Percentiles rank a stretch among this genome's conserved stretches.
These are phyloP conservation scores for Neurospora crassa DNA, from an alignment of 2,329 filamentous ascomycete genomes.

Conservation along the genomic window DNA sequence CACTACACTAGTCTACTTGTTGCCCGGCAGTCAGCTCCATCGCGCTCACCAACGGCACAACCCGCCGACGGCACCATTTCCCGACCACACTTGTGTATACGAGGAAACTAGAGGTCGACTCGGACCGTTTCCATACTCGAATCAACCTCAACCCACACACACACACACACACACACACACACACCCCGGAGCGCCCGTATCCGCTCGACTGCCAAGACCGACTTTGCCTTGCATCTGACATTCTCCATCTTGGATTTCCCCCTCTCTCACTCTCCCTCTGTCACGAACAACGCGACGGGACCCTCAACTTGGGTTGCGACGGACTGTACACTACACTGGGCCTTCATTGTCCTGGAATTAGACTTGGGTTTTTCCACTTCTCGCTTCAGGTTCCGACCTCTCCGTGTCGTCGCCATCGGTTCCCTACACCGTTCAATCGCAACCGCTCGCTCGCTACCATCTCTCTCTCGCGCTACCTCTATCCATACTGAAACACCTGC, in stretches of 20 bases:
- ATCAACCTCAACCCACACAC: neutral
- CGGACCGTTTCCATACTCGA: neutral
- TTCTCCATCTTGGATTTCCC: neutral
- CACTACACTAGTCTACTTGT: neutral
- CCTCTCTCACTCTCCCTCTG: neutral
- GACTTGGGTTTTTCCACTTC: neutral
- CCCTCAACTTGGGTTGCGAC: neutral
- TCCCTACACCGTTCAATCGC: neutral
- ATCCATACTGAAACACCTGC: neutral
- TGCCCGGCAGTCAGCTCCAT: neutral
- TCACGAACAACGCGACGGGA: neutral
- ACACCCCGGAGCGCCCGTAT: neutral
- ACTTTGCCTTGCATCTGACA: neutral
- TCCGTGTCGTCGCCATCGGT: neutral
- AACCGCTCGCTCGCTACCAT: neutral
- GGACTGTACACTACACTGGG: neutral
- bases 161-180: neutral
- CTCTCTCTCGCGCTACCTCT: neutral
- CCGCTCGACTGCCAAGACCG: neutral
- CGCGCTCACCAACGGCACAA: neutral
- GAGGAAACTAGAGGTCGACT: neutral
- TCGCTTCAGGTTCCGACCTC: neutral
- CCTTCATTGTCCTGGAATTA: neutral
- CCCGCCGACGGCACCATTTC: neutral
- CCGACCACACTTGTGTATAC: neutral